Evolutionary conservation across 805 yeast species (phyloP).

Genomic region (Myxozyma sirexii): DNA sequence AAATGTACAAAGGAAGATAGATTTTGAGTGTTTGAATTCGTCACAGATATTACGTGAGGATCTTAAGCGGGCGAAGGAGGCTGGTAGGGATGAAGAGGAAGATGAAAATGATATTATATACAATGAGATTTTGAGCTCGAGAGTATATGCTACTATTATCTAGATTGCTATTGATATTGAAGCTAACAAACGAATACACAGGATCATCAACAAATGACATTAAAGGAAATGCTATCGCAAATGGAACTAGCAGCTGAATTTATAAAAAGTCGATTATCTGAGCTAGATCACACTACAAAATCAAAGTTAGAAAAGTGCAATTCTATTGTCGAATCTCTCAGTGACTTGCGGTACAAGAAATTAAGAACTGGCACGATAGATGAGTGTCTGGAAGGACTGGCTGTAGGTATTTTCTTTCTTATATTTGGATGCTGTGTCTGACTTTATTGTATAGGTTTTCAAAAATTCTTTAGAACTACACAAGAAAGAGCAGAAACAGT

Average conservation of each 20-base stretch:
- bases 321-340: constrained; percentile 20
- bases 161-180: too few species aligned
- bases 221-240: constrained; percentile 10
- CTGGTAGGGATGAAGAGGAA: constrained; percentile 3
- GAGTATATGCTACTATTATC: not conserved
- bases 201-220: constrained; percentile 1
- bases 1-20: constrained; percentile 11
- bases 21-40: constrained; percentile 16
- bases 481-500: not conserved
- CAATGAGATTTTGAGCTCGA: constrained; percentile 2
- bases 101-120: constrained; percentile 11
- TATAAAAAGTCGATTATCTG: constrained; percentile 5
- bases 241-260: constrained; percentile 27
- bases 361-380: constrained; percentile 1
- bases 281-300: constrained; percentile 1
- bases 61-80: not conserved
- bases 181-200: too few species aligned
- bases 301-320: constrained; percentile 1
- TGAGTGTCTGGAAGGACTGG: constrained; percentile 10
- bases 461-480: not conserved
- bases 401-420: not conserved
- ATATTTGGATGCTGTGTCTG: not conserved
- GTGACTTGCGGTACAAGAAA: constrained; percentile 29
- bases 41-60: constrained; percentile 3
- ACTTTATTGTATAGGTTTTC: not conserved